phyloP scores from a whole-genome alignment of 116 monocot genomes.

The Posidonia oceanica region DNA sequence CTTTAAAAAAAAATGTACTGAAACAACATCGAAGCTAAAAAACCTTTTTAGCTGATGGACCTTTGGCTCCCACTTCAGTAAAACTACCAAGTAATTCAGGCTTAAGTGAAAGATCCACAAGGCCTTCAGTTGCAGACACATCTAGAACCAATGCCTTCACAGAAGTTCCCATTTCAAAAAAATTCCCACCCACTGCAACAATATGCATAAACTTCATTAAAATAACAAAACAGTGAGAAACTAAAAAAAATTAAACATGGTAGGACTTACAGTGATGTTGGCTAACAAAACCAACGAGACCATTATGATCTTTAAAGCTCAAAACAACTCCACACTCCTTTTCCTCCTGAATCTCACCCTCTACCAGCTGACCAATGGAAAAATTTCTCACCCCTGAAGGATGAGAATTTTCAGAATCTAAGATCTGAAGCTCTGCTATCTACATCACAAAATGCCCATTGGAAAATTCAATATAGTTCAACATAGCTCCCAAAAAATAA shows the following conservation, averaged over 20 bases:
- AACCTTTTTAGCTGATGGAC: conserved; percentile 43
- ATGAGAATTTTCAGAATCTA: conserved; percentile 13
- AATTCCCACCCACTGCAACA: conserved; percentile 50
- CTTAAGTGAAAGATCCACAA: conserved; percentile 83
- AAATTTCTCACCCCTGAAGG: conserved; percentile 23
- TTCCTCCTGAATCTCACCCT: conserved; percentile 64
- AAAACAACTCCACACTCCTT: conserved; percentile 77
- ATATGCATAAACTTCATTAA: not conserved
- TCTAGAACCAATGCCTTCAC: conserved; percentile 73
- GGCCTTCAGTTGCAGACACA: conserved; percentile 38
- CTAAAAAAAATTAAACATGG: not conserved
- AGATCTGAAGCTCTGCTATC: conserved; percentile 45
- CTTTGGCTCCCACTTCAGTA: conserved; percentile 6
- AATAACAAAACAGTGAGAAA: not conserved
- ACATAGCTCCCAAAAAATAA: too few species aligned
- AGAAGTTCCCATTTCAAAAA: conserved; percentile 38
- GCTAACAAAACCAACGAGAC: conserved; percentile 77
- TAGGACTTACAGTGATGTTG: conserved; percentile 64
- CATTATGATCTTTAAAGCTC: conserved; percentile 48
- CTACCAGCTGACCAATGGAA: conserved; percentile 57
- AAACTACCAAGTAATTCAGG: conserved; percentile 33
- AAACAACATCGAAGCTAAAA: not conserved
- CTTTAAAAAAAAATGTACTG: not conserved
- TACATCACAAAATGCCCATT: conserved; percentile 7
- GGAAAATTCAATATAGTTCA: too few species aligned